Evolutionary conservation across 1,284 basidiomycete genomes (phyloP).

Genomic region (Cryptococcus floricola): DNA sequence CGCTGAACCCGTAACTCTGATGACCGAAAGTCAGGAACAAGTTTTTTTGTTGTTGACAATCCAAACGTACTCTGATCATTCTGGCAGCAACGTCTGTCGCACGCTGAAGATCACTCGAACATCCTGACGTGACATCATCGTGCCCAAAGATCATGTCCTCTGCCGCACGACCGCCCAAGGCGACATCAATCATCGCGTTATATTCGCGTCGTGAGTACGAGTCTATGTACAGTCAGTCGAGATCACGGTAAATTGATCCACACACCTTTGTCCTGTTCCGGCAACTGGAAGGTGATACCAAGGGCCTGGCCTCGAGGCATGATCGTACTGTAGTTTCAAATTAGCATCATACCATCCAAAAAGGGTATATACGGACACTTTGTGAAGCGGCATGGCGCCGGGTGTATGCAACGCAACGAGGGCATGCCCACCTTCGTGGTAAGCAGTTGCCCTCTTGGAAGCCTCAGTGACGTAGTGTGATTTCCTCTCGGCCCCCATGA

Average conservation of each 20-base stretch:
- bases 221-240: constrained; percentile 26
- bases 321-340: constrained; percentile 58
- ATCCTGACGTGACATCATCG: constrained; percentile 85
- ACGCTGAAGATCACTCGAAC: constrained; percentile 73
- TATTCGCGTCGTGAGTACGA: constrained; percentile 46
- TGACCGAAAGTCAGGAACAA: constrained; percentile 1
- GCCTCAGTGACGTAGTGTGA: constrained; percentile 81
- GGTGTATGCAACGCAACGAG: constrained; percentile 84
- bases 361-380: constrained; percentile 56
- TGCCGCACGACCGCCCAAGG: constrained; percentile 87
- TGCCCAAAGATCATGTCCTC: constrained; percentile 87
- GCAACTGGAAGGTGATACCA: constrained; percentile 80
- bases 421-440: constrained; percentile 94
- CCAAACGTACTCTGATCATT: constrained; percentile 75
- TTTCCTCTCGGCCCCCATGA: constrained; percentile 90
- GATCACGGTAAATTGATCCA: background rate
- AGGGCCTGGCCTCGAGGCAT: constrained; percentile 88
- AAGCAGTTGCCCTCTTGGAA: constrained; percentile 81
- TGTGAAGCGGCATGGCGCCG: constrained; percentile 90
- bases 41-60: background rate
- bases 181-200: constrained; percentile 69
- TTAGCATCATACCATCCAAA: background rate
- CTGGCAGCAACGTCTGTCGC: constrained; percentile 75
- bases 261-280: constrained; percentile 65
- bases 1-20: constrained; percentile 73